Percentiles rank a stretch among this genome's conserved stretches.
phyloP scores from a whole-genome alignment of 306 rosid genomes.

The Fragaria nilgerrensis region DNA sequence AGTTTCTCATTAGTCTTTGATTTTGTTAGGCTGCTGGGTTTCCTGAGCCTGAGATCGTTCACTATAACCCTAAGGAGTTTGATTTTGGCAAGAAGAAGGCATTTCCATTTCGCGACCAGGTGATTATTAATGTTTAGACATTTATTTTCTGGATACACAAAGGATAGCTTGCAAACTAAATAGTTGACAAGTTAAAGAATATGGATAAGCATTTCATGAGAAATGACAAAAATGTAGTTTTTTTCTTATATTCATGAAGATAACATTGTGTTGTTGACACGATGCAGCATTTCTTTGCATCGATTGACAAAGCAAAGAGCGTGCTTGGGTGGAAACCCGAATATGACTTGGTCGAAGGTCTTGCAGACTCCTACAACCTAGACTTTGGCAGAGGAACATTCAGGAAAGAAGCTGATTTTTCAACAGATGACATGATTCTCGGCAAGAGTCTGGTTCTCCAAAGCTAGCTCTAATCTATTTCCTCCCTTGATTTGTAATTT shows the following conservation, averaged over 20 bases:
- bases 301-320: constrained; percentile 77
- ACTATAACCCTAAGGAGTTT: constrained; percentile 84
- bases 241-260: not conserved
- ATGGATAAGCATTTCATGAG: not conserved
- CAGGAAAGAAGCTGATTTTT: constrained; percentile 87
- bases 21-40: constrained; percentile 80
- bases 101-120: constrained; percentile 98
- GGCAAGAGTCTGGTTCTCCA: constrained; percentile 79
- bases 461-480: constrained; percentile 16
- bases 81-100: constrained; percentile 95
- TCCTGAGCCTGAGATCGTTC: constrained; percentile 92
- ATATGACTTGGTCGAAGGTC: constrained; percentile 78
- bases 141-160: not conserved
- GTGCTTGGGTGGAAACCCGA: constrained; percentile 83
- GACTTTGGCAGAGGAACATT: constrained; percentile 93
- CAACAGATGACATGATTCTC: constrained; percentile 89
- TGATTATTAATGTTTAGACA: constrained; percentile 8
- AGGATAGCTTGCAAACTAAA: not conserved
- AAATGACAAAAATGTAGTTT: not conserved
- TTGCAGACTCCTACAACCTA: constrained; percentile 75
- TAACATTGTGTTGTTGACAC: not conserved
- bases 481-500: constrained; percentile 10
- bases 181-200: not conserved
- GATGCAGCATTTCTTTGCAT: constrained; percentile 93
- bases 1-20: not conserved